These are phyloP conservation scores for Bruguiera parviflora DNA, from an alignment of 345 rosid genomes.

Conservation along the genomic window DNA sequence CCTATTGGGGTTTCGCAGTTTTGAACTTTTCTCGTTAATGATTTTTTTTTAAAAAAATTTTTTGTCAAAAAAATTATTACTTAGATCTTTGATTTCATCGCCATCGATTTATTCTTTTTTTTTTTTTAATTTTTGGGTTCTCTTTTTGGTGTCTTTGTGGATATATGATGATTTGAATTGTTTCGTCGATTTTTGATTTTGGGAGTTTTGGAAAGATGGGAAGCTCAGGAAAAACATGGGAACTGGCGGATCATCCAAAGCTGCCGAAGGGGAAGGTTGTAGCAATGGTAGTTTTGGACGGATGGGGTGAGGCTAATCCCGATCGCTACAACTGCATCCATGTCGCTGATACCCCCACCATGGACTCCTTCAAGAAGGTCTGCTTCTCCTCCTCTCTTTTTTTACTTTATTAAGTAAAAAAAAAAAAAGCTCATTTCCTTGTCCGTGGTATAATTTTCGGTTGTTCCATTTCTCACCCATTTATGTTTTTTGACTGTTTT, in stretches of 20 bases:
- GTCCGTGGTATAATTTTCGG: too few species aligned
- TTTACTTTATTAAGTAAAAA: too few species aligned
- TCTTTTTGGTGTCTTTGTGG: too few species aligned
- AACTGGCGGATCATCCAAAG: conserved; percentile 74
- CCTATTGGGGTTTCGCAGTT: too few species aligned
- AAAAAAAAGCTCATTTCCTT: too few species aligned
- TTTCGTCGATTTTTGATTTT: not conserved
- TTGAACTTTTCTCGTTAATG: too few species aligned
- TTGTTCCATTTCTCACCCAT: too few species aligned
- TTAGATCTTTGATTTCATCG: too few species aligned
- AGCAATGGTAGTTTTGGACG: conserved; percentile 85
- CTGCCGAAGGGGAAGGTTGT: conserved; percentile 73
- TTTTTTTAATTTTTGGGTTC: not conserved
- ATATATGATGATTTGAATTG: not conserved
- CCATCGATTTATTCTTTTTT: not conserved
- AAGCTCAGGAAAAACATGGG: conserved; percentile 44
- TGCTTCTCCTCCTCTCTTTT: not conserved
- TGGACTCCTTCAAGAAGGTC: conserved; percentile 87
- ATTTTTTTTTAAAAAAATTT: too few species aligned
- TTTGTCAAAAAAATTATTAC: too few species aligned
- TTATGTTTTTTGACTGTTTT: too few species aligned
- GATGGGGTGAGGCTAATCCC: conserved; percentile 91
- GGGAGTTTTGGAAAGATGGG: conserved; percentile 36
- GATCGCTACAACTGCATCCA: conserved; percentile 89
- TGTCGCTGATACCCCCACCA: conserved; percentile 80